Evolutionary conservation across 768 basidiomycete genomes (phyloP), one percentile per base, ranked within the genome.

Genomic region (Lactarius indigo): DNA sequence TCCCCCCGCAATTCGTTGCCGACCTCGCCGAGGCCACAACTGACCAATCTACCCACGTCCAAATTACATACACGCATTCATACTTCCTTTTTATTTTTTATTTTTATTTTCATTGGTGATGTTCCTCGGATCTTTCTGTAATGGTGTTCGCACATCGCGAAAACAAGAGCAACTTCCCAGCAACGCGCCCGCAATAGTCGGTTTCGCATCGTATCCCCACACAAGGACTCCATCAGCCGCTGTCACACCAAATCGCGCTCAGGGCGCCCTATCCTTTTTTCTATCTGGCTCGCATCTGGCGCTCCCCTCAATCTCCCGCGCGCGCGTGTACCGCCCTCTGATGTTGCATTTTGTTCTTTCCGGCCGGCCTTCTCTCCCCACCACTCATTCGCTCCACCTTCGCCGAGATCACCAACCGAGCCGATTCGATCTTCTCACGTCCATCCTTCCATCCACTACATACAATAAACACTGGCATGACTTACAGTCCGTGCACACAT

Each of bases 381-480:
- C 57, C 66, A 63, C 41, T 23, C 52, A 35, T 41, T 59, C 33
- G 63, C 66, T 56, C 66, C 66, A 68, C 62, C 62, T 59, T 64
- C 52, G 26, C 66, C 66, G 66, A 68, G 66, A 68, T 64, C 66
- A 64, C 58, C 62, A 54, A 28, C 35, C 3, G n/a, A 15, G 39
- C 66, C 62, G 66, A 68, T 68, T 18, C 54, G 50, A 68, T 68
- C 66, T 68, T 68, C 66, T 59, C 66, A 68, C 66, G 57, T 44
- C 61, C 20, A 63, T 59, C 41, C 52, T 50, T 64, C 52, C 12
- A 47, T 44, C 33, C 23, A 52, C 31, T 56, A 9, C 44, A 47
- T 28, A 42, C 59, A 60, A 56, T 37, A 39, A 39, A 57, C 50
- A 52, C 10, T 26, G 15, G 26, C 26, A 52, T 52, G 23, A 52